Conservation (phyloP, 176 grass and related monocot genomes). For the Zoysia japonica region DNA sequence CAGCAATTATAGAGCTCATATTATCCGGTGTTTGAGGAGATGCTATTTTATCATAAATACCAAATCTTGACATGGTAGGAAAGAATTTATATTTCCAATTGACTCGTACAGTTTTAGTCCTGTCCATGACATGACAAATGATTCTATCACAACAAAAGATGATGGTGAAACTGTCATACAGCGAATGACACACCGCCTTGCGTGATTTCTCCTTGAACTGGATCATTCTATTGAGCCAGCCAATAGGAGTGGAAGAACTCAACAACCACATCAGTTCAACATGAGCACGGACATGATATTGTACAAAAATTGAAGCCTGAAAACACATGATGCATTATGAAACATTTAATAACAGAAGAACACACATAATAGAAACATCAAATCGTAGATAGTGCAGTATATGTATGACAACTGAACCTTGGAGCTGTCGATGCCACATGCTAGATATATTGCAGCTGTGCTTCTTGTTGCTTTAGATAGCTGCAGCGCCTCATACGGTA, state of each 20-base stretch:
- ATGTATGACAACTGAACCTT: slow-evolving; percentile 60
- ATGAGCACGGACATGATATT: slow-evolving; percentile 96
- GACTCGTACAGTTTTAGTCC: background rate
- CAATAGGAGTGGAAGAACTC: slow-evolving; percentile 93
- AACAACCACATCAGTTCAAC: slow-evolving; percentile 98
- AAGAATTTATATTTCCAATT: slow-evolving; percentile 24
- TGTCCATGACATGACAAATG: background rate
- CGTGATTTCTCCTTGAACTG: slow-evolving; percentile 99
- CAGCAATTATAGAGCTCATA: background rate
- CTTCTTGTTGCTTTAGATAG: slow-evolving; percentile 93
- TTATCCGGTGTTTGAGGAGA: slow-evolving; percentile 3
- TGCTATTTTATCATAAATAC: slow-evolving; percentile 4
- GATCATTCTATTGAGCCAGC: slow-evolving; percentile 98
- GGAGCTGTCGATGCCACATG: slow-evolving; percentile 88
- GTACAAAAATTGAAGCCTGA: slow-evolving; percentile 94
- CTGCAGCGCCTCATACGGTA: slow-evolving; percentile 78
- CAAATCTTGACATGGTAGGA: background rate
- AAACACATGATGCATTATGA: slow-evolving; percentile 32
- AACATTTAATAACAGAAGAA: slow-evolving; percentile 12
- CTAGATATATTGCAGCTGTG: slow-evolving; percentile 93
- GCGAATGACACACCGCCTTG: slow-evolving; percentile 94
- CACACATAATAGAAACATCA: slow-evolving; percentile 9
- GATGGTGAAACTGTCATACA: slow-evolving; percentile 73
- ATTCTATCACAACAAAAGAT: slow-evolving; percentile 38
- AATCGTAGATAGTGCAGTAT: slow-evolving; percentile 10